Base-by-base conservation (phyloP, 768 basidiomycete genomes). In the Kwoniella dendrophila region DNA sequence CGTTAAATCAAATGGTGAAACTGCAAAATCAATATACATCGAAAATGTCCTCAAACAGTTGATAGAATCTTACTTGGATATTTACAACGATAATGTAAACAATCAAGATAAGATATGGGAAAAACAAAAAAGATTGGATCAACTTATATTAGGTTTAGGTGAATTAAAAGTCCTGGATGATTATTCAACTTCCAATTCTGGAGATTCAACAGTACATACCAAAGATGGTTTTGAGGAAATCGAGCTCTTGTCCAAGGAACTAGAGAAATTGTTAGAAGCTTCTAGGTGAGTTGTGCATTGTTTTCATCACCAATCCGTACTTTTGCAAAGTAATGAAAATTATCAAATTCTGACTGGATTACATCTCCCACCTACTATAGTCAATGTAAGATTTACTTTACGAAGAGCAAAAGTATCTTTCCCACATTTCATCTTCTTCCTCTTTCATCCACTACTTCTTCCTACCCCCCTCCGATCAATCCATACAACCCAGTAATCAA, bases 91-190 rank as follows among this genome's bases (percentile, higher is more conserved):
- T 27, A 33, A 32, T 41, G 14, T 45, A 40, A 33, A 57, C 47
- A 54, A 14, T 6, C n/a, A n/a, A n/a, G n/a, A n/a, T n/a, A n/a
- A n/a, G n/a, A n/a, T n/a, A n/a, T 63, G 47, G 44, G 57, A 43
- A 40, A 50, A 51, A 14, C 24, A 26, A 10, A 50, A 36, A 50
- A 43, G 52, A n/a, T 38, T 71, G 18, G 59, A 41, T 24, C 22
- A 51, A 16, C 27, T 74, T 22, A 61, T 62, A 56, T 47, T 20
- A n/a, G 59, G 62, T 20, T 51, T 75, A 44, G 54, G 33, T 26
- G 67, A 64, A 14, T 29, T 75, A 44, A 70, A 69, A 30, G 58
- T 20, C 3, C 41, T 75, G 44, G 73, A 75, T 63, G 66, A 63
- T 34, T 24, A 59, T n/a, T 59, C 62, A 4, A 52, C 30, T 47